These are phyloP conservation scores for Epichloe gansuensis DNA, from an alignment of 2,329 filamentous ascomycete species.

Conservation along the genomic window DNA sequence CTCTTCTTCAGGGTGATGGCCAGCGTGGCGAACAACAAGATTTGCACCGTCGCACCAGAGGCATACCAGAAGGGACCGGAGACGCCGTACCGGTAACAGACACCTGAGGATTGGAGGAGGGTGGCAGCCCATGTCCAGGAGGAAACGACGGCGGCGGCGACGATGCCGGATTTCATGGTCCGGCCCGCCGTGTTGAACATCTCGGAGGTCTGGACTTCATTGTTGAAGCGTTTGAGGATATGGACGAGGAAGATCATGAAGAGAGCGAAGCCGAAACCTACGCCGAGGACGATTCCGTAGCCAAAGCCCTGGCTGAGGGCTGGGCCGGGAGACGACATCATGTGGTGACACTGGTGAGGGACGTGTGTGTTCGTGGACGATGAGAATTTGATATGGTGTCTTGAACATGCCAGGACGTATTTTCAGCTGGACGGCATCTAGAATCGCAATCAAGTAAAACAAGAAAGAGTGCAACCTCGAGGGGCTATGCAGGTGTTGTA, in stretches of 20 bases:
- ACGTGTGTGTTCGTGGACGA: too few species aligned
- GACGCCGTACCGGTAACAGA: conserved; percentile 69
- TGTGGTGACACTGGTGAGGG: background rate
- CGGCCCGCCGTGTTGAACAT: conserved; percentile 85
- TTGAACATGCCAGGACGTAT: too few species aligned
- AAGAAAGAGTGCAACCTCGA: too few species aligned
- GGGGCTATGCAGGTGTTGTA: too few species aligned
- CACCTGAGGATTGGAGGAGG: conserved; percentile 63
- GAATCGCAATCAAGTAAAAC: too few species aligned
- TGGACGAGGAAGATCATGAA: conserved; percentile 65
- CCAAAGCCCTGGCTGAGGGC: conserved; percentile 50
- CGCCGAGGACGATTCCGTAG: conserved; percentile 65
- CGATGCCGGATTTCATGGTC: conserved; percentile 78
- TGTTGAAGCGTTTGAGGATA: conserved; percentile 47
- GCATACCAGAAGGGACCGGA: conserved; percentile 49
- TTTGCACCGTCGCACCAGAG: conserved; percentile 67
- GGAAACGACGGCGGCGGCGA: conserved; percentile 80
- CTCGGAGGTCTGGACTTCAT: conserved; percentile 75
- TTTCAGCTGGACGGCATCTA: too few species aligned
- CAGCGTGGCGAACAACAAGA: conserved; percentile 78
- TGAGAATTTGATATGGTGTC: too few species aligned
- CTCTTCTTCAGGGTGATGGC: conserved; percentile 82
- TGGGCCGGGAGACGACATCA: conserved; percentile 12
- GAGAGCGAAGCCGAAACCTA: conserved; percentile 62
- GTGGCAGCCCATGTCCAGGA: conserved; percentile 92